Conservation (phyloP, 1,284 basidiomycete species). For the Ganoderma sinense region DNA sequence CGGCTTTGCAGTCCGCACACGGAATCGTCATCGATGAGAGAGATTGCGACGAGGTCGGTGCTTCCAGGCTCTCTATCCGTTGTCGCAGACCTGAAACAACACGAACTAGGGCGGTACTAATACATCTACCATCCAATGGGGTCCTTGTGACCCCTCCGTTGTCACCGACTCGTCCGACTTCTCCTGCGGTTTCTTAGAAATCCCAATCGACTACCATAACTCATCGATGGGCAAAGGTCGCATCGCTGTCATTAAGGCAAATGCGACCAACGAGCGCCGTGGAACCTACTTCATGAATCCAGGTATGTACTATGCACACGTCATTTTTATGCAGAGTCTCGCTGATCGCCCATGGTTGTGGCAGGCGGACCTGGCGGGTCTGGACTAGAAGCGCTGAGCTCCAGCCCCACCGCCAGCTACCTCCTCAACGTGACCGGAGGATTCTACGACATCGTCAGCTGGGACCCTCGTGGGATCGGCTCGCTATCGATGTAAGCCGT, state of each 20-base stretch:
- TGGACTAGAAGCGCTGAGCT: background rate
- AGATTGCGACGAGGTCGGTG: background rate
- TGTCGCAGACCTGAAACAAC: background rate
- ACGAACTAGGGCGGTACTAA: background rate
- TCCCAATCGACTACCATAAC: constrained; percentile 28
- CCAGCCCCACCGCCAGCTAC: background rate
- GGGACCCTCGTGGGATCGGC: constrained; percentile 25
- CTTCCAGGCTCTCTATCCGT: background rate
- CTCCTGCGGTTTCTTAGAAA: constrained; percentile 16
- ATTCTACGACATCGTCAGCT: constrained; percentile 19
- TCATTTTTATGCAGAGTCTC: background rate
- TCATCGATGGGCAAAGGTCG: constrained; percentile 9
- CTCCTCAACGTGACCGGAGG: constrained; percentile 15
- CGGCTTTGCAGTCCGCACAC: background rate
- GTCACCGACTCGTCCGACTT: constrained; percentile 9
- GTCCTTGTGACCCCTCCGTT: constrained; percentile 16
- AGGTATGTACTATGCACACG: constrained; percentile 14
- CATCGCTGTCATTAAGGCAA: constrained; percentile 20
- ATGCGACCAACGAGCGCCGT: constrained; percentile 15
- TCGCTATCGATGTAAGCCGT: constrained; percentile 14
- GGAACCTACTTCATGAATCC: constrained; percentile 24
- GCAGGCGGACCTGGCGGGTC: constrained; percentile 19
- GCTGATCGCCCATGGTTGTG: background rate
- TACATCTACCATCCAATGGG: constrained; percentile 10
- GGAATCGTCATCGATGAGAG: background rate